Conservation (phyloP, 371 early-diverging fungal species). For the Mucor velutinosus region DNA sequence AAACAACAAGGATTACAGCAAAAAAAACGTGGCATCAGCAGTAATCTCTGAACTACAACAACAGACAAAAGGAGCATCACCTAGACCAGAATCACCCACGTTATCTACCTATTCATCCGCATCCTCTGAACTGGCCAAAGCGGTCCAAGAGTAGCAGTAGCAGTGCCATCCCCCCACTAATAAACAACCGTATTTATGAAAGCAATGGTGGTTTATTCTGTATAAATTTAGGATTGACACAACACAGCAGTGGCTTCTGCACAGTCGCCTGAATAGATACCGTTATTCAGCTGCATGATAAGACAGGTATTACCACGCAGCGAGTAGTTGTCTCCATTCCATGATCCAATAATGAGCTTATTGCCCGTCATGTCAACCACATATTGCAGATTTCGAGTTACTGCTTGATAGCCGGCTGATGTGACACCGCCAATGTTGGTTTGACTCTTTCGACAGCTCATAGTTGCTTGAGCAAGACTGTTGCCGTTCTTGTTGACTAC, state of each 20-base stretch:
- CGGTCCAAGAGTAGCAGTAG: too few relatives aligned
- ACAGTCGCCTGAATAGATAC: constrained; percentile 21
- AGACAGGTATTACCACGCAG: constrained; percentile 14
- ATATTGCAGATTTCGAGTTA: not conserved
- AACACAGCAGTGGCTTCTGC: constrained; percentile 10
- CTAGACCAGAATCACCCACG: not conserved
- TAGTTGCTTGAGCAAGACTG: not conserved
- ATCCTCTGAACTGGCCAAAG: not conserved
- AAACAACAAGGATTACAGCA: not conserved
- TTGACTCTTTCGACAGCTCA: not conserved
- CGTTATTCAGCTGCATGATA: constrained; percentile 10
- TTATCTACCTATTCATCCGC: not conserved
- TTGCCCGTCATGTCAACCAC: not conserved
- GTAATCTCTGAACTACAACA: too few relatives aligned
- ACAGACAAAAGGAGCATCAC: not conserved
- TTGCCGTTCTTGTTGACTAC: not conserved
- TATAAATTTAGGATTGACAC: constrained; percentile 9
- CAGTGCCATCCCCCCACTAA: too few relatives aligned
- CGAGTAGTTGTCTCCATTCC: constrained; percentile 26
- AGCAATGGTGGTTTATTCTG: not conserved
- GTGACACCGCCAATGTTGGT: not conserved
- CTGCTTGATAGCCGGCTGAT: not conserved
- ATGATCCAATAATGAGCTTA: constrained; percentile 16
- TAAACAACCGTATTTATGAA: not conserved
- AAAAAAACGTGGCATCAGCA: not conserved